phyloP scores from a whole-genome alignment of 306 rosid genomes.

The Bauhinia variegata region DNA sequence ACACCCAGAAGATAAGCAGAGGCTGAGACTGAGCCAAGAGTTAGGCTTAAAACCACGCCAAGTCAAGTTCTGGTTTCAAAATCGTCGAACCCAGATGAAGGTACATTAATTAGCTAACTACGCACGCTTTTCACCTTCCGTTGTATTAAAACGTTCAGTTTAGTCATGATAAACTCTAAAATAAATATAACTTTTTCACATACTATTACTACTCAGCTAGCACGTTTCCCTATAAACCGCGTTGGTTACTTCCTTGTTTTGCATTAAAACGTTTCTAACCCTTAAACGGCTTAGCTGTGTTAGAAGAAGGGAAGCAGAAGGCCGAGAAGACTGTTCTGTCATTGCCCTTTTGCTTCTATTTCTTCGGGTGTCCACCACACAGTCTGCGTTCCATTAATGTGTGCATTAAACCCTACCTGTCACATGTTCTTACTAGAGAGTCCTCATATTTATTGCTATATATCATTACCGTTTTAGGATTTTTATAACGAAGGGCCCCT shows the following conservation, averaged over 20 bases:
- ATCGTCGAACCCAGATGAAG: slow-evolving; percentile 97
- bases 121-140: slow-evolving; percentile 8
- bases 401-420: slow-evolving; percentile 71
- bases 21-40: slow-evolving; percentile 79
- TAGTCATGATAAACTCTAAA: slow-evolving; percentile 52
- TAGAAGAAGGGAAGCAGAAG: neutral
- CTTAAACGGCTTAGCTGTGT: slow-evolving; percentile 39
- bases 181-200: slow-evolving; percentile 18
- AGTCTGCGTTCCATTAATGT: slow-evolving; percentile 78
- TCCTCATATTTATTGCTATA: slow-evolving; percentile 55
- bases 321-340: slow-evolving; percentile 9
- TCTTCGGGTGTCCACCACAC: slow-evolving; percentile 41
- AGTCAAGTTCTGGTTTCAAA: slow-evolving; percentile 98
- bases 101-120: slow-evolving; percentile 46
- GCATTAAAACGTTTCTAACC: slow-evolving; percentile 37
- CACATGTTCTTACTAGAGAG: slow-evolving; percentile 60
- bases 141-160: slow-evolving; percentile 19
- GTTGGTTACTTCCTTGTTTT: slow-evolving; percentile 30
- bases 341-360: neutral
- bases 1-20: slow-evolving; percentile 97
- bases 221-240: slow-evolving; percentile 68
- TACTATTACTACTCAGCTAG: too few relatives aligned
- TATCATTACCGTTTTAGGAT: slow-evolving; percentile 42
- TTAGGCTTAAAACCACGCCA: slow-evolving; percentile 88
- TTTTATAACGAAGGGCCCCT: neutral